Percentiles rank a stretch among this genome's conserved stretches.
These are phyloP conservation scores for Leptomonas pyrrhocoris DNA, from an alignment of 208 protist genomes.

Conservation along the genomic window DNA sequence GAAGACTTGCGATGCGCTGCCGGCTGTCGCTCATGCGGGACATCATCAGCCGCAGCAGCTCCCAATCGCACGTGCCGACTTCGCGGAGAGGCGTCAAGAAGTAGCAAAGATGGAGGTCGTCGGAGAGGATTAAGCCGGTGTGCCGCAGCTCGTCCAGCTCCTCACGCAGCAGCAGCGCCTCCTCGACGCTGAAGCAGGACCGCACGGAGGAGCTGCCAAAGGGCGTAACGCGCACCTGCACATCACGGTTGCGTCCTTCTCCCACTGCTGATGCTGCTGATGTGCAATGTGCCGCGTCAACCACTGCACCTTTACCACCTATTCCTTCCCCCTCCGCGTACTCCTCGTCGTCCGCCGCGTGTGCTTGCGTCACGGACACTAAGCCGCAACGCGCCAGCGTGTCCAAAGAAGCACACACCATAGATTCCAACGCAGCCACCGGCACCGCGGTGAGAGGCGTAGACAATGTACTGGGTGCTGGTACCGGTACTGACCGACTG, in stretches of 20 bases:
- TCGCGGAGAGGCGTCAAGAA: conserved; percentile 87
- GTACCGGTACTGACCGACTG: conserved; percentile 3
- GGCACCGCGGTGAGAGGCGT: conserved; percentile 8
- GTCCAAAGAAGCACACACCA: conserved; percentile 22
- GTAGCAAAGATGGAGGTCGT: conserved; percentile 93
- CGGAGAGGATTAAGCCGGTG: conserved; percentile 78
- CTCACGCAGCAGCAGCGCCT: conserved; percentile 68
- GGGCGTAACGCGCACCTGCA: conserved; percentile 46
- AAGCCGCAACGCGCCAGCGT: conserved; percentile 31
- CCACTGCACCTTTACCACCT: not conserved
- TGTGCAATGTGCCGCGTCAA: no score
- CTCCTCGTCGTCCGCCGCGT: not conserved
- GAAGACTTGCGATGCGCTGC: conserved; percentile 77
- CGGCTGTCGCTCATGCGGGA: conserved; percentile 65
- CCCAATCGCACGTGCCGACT: conserved; percentile 79
- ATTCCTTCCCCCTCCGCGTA: not conserved
- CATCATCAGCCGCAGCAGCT: conserved; percentile 62
- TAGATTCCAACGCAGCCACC: conserved; percentile 11
- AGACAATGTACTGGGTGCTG: not conserved
- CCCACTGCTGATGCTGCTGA: not conserved
- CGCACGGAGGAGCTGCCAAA: conserved; percentile 79
- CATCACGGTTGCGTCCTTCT: not conserved
- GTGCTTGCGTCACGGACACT: not conserved
- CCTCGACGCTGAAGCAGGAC: conserved; percentile 83
- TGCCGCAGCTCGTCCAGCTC: conserved; percentile 75